Conservation (phyloP, 2,329 filamentous ascomycete genomes). For the Cladorrhinum sp. region DNA sequence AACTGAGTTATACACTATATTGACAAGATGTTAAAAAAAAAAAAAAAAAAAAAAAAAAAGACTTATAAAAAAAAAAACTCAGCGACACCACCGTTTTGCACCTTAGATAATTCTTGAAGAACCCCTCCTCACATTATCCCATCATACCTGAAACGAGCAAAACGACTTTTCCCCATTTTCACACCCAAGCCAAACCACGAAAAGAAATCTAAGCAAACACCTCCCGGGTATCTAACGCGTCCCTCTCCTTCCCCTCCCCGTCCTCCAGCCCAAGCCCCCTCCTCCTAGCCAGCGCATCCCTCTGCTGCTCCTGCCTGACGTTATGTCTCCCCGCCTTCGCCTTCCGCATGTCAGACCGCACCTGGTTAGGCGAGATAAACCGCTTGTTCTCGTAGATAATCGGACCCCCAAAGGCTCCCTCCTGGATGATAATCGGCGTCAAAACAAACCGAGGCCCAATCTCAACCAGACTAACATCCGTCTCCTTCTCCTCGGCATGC, state of each 20-base stretch:
- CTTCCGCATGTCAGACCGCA: constrained; percentile 75
- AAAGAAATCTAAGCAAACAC: constrained; percentile 28
- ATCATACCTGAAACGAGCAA: neutral
- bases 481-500: constrained; percentile 51
- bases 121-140: neutral
- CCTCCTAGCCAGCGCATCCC: constrained; percentile 71
- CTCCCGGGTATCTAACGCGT: constrained; percentile 66
- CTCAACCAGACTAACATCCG: constrained; percentile 80
- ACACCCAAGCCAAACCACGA: constrained; percentile 8
- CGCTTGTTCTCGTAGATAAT: constrained; percentile 98
- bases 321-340: constrained; percentile 77
- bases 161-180: neutral
- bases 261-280: constrained; percentile 71
- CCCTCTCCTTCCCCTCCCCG: constrained; percentile 55
- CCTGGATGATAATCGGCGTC: constrained; percentile 91
- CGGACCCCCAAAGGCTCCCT: constrained; percentile 90
- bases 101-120: neutral
- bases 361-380: constrained; percentile 94
- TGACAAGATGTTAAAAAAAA: neutral
- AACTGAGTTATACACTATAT: neutral
- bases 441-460: constrained; percentile 92
- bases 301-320: constrained; percentile 67
- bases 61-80: no score
- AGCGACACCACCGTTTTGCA: no score
- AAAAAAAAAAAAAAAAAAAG: neutral